These are phyloP conservation scores for Petunia secreta DNA, from an alignment of 257 asterid species.

Conservation along the genomic window DNA sequence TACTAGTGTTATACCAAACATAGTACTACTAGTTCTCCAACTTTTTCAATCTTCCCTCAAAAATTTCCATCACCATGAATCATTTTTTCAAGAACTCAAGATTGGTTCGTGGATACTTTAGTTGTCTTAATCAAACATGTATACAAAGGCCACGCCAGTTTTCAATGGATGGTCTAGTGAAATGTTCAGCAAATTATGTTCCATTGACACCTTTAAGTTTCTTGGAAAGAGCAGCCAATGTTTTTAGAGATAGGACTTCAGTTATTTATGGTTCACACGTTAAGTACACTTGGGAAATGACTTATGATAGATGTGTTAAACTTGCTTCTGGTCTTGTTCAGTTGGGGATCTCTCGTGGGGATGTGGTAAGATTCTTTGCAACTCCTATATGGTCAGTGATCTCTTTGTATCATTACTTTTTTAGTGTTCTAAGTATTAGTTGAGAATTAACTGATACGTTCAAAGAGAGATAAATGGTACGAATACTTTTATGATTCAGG, in stretches of 20 bases:
- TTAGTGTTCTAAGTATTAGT: no score
- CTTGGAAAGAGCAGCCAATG: conserved; percentile 22
- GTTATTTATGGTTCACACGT: conserved; percentile 15
- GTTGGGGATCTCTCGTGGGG: conserved; percentile 24
- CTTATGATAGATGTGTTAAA: conserved; percentile 18
- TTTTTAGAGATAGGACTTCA: not conserved
- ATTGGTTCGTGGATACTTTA: not conserved
- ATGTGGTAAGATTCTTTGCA: conserved; percentile 7
- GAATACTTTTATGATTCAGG: no score
- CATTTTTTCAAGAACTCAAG: not conserved
- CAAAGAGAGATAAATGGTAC: no score
- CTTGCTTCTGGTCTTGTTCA: conserved; percentile 14
- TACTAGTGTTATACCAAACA: no score
- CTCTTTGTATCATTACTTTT: no score
- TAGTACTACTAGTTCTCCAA: no score
- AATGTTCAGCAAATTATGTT: not conserved
- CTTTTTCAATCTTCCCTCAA: no score
- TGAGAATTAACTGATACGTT: no score
- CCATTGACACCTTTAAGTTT: conserved; percentile 24
- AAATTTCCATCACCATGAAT: not conserved
- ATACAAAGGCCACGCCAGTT: not conserved
- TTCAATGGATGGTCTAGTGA: not conserved
- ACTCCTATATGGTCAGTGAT: no score
- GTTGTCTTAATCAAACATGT: not conserved
- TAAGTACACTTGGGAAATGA: conserved; percentile 14